A percentile compares a stretch with the other conserved stretches of the same genome.
Conservation (phyloP, 1,139 yeast genomes). For the Magnusiomyces suaveolens region DNA sequence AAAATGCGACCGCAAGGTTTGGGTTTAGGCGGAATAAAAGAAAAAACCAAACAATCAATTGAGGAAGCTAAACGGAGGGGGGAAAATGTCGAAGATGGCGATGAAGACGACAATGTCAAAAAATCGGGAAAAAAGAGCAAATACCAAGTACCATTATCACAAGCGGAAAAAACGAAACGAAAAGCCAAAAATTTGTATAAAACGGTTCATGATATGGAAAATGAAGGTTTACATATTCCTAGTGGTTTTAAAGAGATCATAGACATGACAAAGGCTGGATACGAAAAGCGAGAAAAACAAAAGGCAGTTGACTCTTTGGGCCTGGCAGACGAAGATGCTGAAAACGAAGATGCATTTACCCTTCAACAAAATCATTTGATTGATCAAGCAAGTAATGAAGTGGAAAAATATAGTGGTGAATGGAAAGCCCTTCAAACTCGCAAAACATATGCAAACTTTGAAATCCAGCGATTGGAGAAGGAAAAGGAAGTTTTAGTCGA, state of each 20-base stretch:
- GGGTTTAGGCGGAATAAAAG: conserved; percentile 60
- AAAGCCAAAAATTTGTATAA: conserved; percentile 26
- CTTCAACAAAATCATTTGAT: conserved; percentile 11
- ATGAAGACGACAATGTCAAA: conserved; percentile 18
- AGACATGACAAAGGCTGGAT: conserved; percentile 25
- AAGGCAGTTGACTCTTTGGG: conserved; percentile 5
- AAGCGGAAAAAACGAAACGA: background rate
- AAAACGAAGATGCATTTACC: conserved; percentile 7
- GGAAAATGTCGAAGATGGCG: conserved; percentile 15
- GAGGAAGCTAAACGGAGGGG: conserved; percentile 21
- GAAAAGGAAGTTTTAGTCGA: conserved; percentile 18
- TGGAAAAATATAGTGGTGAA: conserved; percentile 22
- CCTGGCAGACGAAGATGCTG: conserved; percentile 4
- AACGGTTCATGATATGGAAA: conserved; percentile 35
- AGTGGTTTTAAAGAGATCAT: conserved; percentile 26
- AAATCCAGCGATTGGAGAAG: conserved; percentile 18
- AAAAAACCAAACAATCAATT: conserved; percentile 26
- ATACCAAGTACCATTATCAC: background rate
- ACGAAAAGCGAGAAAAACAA: conserved; percentile 4
- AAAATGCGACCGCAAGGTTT: conserved; percentile 49
- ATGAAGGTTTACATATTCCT: conserved; percentile 34
- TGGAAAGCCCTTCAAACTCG: conserved; percentile 26
- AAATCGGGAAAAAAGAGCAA: conserved; percentile 12
- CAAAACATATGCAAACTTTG: conserved; percentile 20
- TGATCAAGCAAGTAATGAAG: conserved; percentile 24